Conservation (phyloP, 2,329 filamentous ascomycete genomes). For the Exophiala spinifera region DNA sequence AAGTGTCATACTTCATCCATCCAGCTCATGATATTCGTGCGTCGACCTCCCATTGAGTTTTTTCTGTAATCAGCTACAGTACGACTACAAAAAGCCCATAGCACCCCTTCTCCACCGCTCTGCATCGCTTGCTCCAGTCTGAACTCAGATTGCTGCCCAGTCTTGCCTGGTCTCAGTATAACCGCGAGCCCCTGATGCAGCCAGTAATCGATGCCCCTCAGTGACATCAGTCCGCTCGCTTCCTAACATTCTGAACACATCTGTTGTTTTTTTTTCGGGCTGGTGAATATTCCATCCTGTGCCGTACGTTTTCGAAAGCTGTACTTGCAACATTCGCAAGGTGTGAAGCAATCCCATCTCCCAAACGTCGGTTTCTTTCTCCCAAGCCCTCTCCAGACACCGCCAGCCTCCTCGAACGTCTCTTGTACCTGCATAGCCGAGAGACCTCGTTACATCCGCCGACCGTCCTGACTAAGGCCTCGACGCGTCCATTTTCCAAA, state of each 20-base stretch:
- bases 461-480: background rate
- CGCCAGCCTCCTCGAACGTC: background rate
- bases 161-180: background rate
- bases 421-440: background rate
- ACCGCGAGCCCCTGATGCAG: background rate
- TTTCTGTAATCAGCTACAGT: too few relatives aligned
- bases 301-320: too few relatives aligned
- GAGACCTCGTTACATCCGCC: background rate
- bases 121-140: background rate
- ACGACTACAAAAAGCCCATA: too few relatives aligned
- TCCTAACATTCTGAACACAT: background rate
- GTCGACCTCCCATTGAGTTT: too few relatives aligned
- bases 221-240: background rate
- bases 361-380: background rate
- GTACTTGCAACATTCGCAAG: too few relatives aligned
- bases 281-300: background rate
- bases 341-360: background rate
- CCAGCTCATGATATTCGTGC: too few relatives aligned
- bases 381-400: background rate
- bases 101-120: background rate
- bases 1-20: too few relatives aligned
- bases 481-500: background rate
- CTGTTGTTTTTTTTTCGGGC: background rate
- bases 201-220: too few relatives aligned
- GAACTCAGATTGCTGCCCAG: background rate